These are phyloP conservation scores for Fusarium verrucosum DNA, from an alignment of 2,329 filamentous ascomycete genomes.

Conservation along the genomic window DNA sequence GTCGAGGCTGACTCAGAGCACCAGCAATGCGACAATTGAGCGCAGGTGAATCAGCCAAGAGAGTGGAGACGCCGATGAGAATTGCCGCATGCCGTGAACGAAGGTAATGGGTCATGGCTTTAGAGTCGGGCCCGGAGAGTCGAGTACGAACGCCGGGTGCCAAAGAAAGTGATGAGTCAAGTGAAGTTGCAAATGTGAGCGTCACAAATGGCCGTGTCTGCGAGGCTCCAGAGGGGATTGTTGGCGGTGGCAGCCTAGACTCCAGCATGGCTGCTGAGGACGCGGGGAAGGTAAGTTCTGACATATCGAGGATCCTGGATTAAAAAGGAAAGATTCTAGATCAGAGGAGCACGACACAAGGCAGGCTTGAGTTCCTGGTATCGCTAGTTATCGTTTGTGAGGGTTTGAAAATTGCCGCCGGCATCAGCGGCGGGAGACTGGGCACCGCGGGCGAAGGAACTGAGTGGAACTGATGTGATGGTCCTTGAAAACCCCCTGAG, in stretches of 20 bases:
- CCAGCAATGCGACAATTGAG: slow-evolving; percentile 81
- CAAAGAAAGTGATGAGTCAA: slow-evolving; percentile 82
- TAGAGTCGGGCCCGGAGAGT: slow-evolving; percentile 83
- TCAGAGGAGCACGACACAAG: neutral
- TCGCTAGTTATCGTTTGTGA: slow-evolving; percentile 2
- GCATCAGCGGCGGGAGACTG: slow-evolving; percentile 12
- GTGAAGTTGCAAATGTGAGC: slow-evolving; percentile 88
- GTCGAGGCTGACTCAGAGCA: slow-evolving; percentile 75
- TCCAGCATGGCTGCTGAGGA: slow-evolving; percentile 48
- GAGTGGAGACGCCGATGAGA: slow-evolving; percentile 84
- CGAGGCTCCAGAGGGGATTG: neutral
- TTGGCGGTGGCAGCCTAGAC: slow-evolving; percentile 45
- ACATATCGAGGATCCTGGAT: slow-evolving; percentile 40
- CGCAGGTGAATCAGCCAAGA: slow-evolving; percentile 83
- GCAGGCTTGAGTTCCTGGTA: neutral
- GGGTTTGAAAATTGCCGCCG: slow-evolving; percentile 19
- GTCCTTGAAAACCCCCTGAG: neutral
- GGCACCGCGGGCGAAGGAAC: neutral
- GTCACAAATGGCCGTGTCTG: slow-evolving; percentile 66
- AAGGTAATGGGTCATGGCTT: slow-evolving; percentile 93
- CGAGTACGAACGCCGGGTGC: slow-evolving; percentile 82
- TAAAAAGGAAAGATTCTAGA: neutral
- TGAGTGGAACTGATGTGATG: neutral
- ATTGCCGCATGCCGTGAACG: slow-evolving; percentile 86
- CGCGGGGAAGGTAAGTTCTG: slow-evolving; percentile 49